Conservation (phyloP, 148 eudicot species). For the Vaccinium macrocarpon region DNA sequence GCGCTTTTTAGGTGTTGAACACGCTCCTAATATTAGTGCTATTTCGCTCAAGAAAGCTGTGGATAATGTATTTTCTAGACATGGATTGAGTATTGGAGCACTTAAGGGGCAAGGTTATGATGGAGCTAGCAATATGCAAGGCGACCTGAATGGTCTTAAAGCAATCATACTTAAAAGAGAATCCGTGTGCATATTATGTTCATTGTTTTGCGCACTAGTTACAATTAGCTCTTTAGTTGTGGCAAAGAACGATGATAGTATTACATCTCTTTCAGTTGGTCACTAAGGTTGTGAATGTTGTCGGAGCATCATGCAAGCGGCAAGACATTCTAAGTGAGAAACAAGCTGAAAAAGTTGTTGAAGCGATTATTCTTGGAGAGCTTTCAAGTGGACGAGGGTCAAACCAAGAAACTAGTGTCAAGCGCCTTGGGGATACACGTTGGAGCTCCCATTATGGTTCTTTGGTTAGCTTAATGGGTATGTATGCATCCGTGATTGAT, state of each 20-base stretch:
- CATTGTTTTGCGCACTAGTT: background rate
- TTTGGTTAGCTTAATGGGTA: slow-evolving; percentile 4
- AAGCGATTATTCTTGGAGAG: slow-evolving; percentile 11
- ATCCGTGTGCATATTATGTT: background rate
- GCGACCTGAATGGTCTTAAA: background rate
- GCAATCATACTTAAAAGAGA: background rate
- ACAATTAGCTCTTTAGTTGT: background rate
- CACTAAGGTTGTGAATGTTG: background rate
- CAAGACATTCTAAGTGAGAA: background rate
- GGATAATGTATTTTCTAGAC: no score
- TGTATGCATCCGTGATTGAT: slow-evolving; percentile 14
- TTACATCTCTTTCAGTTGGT: background rate
- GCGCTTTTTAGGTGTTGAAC: no score
- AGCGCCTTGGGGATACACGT: slow-evolving; percentile 15
- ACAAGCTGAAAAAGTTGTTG: background rate
- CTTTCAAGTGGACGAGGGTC: slow-evolving; percentile 12
- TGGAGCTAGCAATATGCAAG: background rate
- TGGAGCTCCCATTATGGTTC: slow-evolving; percentile 30
- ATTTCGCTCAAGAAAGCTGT: no score
- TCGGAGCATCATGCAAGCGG: background rate
- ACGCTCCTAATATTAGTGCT: no score
- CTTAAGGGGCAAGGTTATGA: background rate
- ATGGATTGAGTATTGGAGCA: no score
- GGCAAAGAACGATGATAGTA: background rate
- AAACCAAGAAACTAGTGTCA: slow-evolving; percentile 16